Evolutionary conservation across 192 early-diverging fungal genomes (phyloP), one percentile per base, ranked within the genome.

Genomic region (Backusella luteola): DNA sequence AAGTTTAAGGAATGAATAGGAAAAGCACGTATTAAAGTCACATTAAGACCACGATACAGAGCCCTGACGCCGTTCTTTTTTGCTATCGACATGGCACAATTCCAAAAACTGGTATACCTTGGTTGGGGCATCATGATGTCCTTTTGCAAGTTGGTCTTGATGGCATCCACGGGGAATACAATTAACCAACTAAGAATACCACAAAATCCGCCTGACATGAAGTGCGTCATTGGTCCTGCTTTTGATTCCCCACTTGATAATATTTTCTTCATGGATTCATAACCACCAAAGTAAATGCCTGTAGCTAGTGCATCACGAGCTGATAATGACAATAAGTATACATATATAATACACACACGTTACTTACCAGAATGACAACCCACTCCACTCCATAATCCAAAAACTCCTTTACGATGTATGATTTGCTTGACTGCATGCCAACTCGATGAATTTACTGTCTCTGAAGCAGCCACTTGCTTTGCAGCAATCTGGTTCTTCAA

Each of bases 1-100:
- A 93, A 95, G 77, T 95, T 95, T n/a, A 95, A 79, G 12, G 90
- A 90, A 78, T 95, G 93, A 73, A 95, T 89, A 0, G 93, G 93
- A 75, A 94, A 92, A 3, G 93, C 93, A 5, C 93, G 84, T 29
- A 94, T 87, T 8, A 93, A 85, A 34, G 91, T 94, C 19, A 93
- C 92, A 1, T 87, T 90, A 9, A 95, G 74, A 17, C 93, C 93
- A 53, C 91, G 88, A 76, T 95, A 95, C 1, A 95, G 79, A 14
- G 90, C 91, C 2, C 81, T 73, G 26, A 89, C 35, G 1, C 93
- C 93, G n/a, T 85, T 74, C 9, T 78, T 84, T 17, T 73, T 67
- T 68, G 88, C 84, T 19, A 93, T 90, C 52, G 84, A 80, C 68
- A 74, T 82, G 34, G 87, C 77, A 83, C 77, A 90, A 34, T 81